Evolutionary conservation across 345 rosid genomes (phyloP).

Genomic region (Citrus glauca): DNA sequence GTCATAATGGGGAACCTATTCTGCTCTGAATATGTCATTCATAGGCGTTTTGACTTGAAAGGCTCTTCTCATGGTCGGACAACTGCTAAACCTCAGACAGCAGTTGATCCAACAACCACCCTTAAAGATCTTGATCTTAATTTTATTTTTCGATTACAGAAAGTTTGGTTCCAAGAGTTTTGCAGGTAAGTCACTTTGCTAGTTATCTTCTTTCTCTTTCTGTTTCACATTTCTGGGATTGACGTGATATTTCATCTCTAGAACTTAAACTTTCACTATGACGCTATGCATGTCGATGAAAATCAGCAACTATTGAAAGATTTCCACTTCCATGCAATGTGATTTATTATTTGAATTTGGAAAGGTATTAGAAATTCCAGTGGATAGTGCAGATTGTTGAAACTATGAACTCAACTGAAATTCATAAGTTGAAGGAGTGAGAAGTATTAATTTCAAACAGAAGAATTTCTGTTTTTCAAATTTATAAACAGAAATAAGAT

Average conservation of each 20-base stretch:
- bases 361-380: neutral
- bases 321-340: neutral
- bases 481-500: neutral
- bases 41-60: constrained; percentile 91
- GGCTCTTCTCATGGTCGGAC: constrained; percentile 97
- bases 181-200: constrained; percentile 53
- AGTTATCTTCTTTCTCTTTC: neutral
- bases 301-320: neutral
- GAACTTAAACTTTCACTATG: neutral
- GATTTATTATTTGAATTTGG: neutral
- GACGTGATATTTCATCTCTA: neutral
- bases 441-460: neutral
- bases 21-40: constrained; percentile 66
- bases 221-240: neutral
- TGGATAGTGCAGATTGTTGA: neutral
- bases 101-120: constrained; percentile 82
- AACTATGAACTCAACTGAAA: neutral
- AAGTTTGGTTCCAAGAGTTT: constrained; percentile 81
- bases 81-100: constrained; percentile 76
- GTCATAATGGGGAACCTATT: constrained; percentile 95
- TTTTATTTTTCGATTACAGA: constrained; percentile 65
- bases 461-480: neutral
- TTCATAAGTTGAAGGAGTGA: neutral
- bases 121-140: constrained; percentile 98
- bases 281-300: neutral